Conservation (phyloP, 495 filamentous ascomycete species). For the Talaromyces wortmannii region DNA sequence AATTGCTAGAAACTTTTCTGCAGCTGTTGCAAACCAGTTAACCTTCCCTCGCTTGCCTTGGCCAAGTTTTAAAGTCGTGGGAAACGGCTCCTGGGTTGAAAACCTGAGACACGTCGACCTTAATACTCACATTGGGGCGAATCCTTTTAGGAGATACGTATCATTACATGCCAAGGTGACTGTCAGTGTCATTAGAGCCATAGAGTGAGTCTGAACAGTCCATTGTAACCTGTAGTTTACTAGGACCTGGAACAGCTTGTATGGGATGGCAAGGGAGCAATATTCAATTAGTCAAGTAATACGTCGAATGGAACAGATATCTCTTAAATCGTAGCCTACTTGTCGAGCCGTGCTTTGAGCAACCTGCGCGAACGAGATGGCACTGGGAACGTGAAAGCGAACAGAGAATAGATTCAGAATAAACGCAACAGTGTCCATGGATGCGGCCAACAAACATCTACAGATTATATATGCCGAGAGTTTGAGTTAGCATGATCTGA, state of each 20-base stretch:
- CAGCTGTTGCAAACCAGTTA: not conserved
- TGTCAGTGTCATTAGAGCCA: not conserved
- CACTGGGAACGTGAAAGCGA: constrained; percentile 13
- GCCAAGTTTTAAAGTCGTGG: not conserved
- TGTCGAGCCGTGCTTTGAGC: not conserved
- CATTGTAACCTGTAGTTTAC: constrained; percentile 22
- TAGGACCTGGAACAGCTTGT: constrained; percentile 30
- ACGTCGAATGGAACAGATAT: constrained; percentile 33
- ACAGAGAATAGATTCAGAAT: constrained; percentile 36
- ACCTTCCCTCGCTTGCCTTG: not conserved
- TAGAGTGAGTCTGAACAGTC: constrained; percentile 4
- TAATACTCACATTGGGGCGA: not conserved
- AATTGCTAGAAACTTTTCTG: constrained; percentile 6
- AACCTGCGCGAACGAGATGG: not conserved
- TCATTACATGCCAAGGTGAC: constrained; percentile 6
- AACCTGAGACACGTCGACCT: not conserved
- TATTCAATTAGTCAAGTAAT: constrained; percentile 27
- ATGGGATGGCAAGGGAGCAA: constrained; percentile 20
- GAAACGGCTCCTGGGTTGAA: not conserved
- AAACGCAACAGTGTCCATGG: constrained; percentile 18
- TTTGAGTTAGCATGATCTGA: not conserved
- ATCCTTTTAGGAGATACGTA: constrained; percentile 1
- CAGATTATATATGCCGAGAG: not conserved
- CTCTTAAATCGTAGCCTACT: not conserved
- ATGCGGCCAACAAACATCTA: constrained; percentile 16